Evolutionary conservation across 768 basidiomycete genomes (phyloP), one percentile per base, ranked within the genome.

Genomic region (Hydnum rufescens): DNA sequence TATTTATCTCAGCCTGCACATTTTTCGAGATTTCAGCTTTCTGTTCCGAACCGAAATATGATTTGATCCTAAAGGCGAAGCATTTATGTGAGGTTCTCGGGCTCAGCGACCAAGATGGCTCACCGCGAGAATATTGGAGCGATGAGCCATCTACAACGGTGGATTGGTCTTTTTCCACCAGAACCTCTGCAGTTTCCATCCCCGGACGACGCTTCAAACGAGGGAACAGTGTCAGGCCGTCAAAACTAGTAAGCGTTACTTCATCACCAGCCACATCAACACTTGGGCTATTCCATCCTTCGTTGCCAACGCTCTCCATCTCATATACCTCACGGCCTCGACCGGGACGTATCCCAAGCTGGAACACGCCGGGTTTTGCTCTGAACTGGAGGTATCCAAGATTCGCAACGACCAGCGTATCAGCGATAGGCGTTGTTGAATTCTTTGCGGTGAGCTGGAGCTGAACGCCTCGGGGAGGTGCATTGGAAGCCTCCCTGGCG

Each of bases 351-450:
- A 97, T 89, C 57, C 80, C 78, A 0, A 96, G 70, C 44, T 72
- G 69, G 68, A 82, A 92, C 0, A 85, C 78, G 1, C 95, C 95
- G 0, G 95, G 95, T 51, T 75, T 82, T 1, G 85, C 82, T 63
- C 88, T 89, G 69, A 97, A 90, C 62, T 99, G 95, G 52, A 96
- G 67, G 64, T 99, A 99, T 1, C 95, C 95, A 3, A 97, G 69
- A 62, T 97, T 99, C 3, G 83, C 88, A 52, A 95, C 86, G 34
- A 97, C 80, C 54, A 79, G 82, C 0, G 95, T 97, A 58, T 95
- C 90, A 4, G 83, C 86, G 13, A 92, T 69, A 2, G 68, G 61
- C 44, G 8, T 8, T 1, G 56, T 63, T 5, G 59, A 61, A 49
- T 68, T 62, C 8, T 8, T 19, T 8, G 8, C 44, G 2, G 74